These are phyloP conservation scores for Scheffersomyces cryptocercus DNA, from an alignment of 1,139 yeast genomes.

Conservation along the genomic window DNA sequence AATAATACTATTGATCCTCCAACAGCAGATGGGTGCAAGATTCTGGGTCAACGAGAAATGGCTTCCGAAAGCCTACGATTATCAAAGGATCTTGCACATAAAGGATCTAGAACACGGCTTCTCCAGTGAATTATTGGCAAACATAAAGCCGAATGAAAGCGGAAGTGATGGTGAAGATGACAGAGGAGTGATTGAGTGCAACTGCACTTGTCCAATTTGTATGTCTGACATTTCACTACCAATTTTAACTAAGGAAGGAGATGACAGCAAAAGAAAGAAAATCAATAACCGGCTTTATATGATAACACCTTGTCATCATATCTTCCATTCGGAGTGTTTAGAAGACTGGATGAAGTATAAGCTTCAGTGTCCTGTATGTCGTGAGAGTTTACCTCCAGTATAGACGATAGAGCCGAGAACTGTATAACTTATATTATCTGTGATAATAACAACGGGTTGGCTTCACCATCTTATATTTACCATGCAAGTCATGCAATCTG, in stretches of 20 bases:
- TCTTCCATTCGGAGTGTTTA: conserved; percentile 83
- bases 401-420: conserved; percentile 15
- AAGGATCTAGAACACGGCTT: conserved; percentile 58
- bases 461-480: too few species aligned
- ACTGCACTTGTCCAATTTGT: conserved; percentile 82
- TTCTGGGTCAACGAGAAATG: conserved; percentile 77
- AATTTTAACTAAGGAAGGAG: conserved; percentile 34
- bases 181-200: conserved; percentile 27
- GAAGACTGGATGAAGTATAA: conserved; percentile 94
- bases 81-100: conserved; percentile 65
- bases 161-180: conserved; percentile 25
- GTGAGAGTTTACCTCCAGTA: conserved; percentile 80
- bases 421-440: neutral
- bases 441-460: too few species aligned
- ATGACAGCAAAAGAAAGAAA: conserved; percentile 12
- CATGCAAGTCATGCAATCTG: too few species aligned
- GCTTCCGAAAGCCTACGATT: conserved; percentile 79
- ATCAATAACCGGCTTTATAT: conserved; percentile 54
- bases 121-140: conserved; percentile 37
- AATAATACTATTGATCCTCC: conserved; percentile 55
- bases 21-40: conserved; percentile 71
- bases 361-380: conserved; percentile 90
- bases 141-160: conserved; percentile 21
- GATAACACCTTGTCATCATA: conserved; percentile 92
- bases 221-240: conserved; percentile 75